A percentile compares a stretch with the other conserved stretches of the same genome.
Evolutionary conservation across 2,329 filamentous ascomycete genomes (phyloP).

Genomic region (Metarhizium guizhouense): DNA sequence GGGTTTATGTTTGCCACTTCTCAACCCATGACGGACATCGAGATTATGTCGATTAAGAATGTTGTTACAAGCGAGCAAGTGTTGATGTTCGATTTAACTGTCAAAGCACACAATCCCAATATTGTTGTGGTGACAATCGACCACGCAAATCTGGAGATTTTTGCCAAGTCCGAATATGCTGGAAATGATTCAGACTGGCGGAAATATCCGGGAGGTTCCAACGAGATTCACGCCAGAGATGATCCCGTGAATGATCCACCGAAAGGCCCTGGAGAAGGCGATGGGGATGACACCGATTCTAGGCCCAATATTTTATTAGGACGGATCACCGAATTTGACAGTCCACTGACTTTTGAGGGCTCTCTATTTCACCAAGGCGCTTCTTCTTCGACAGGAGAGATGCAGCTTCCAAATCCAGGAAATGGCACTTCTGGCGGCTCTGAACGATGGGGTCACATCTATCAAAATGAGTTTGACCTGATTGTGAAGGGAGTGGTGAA

Average conservation of each 20-base stretch:
- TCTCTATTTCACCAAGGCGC: slow-evolving; percentile 71
- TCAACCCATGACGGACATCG: slow-evolving; percentile 72
- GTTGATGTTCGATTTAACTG: slow-evolving; percentile 84
- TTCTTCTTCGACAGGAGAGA: slow-evolving; percentile 69
- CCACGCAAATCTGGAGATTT: slow-evolving; percentile 83
- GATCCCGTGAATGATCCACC: slow-evolving; percentile 29
- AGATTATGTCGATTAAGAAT: slow-evolving; percentile 73
- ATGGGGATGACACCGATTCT: slow-evolving; percentile 53
- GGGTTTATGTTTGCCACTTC: slow-evolving; percentile 89
- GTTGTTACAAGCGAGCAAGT: slow-evolving; percentile 92
- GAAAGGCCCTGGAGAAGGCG: slow-evolving; percentile 24
- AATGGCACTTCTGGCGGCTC: slow-evolving; percentile 83
- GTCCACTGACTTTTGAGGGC: slow-evolving; percentile 78
- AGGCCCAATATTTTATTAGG: slow-evolving; percentile 84
- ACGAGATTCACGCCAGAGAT: slow-evolving; percentile 18
- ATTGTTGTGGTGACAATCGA: slow-evolving; percentile 80
- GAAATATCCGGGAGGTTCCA: slow-evolving; percentile 26
- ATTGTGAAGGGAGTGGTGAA: slow-evolving; percentile 86
- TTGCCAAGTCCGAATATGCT: slow-evolving; percentile 87
- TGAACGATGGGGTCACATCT: slow-evolving; percentile 80
- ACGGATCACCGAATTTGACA: slow-evolving; percentile 78
- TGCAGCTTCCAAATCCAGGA: slow-evolving; percentile 73
- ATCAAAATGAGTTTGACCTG: slow-evolving; percentile 87
- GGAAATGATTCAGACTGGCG: slow-evolving; percentile 59
- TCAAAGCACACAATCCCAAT: slow-evolving; percentile 87